Evolutionary conservation across 805 yeast genomes (phyloP).

Genomic region (Ogataea ramenticola): DNA sequence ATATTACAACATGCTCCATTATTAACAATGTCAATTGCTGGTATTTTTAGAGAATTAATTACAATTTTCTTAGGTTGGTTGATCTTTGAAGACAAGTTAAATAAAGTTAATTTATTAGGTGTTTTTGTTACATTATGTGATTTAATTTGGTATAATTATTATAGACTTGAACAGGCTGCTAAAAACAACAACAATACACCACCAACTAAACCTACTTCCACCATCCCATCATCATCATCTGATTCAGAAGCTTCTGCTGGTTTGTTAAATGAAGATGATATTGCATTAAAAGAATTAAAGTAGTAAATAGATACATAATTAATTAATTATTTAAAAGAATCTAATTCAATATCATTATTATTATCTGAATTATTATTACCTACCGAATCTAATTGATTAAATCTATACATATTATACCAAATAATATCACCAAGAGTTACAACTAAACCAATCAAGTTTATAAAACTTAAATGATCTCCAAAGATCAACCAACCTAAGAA

Average conservation of each 20-base stretch:
- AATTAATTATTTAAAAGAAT: not conserved
- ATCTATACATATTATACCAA: slow-evolving; percentile 74
- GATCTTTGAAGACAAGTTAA: slow-evolving; percentile 65
- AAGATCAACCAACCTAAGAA: slow-evolving; percentile 59
- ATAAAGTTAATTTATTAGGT: slow-evolving; percentile 61
- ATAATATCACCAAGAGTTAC: slow-evolving; percentile 72
- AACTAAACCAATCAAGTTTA: slow-evolving; percentile 68
- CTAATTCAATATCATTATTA: not conserved
- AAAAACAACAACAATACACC: slow-evolving; percentile 4
- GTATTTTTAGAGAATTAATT: slow-evolving; percentile 83
- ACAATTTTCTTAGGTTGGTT: slow-evolving; percentile 63
- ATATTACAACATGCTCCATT: slow-evolving; percentile 74
- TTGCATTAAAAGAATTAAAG: not conserved
- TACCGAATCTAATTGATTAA: slow-evolving; percentile 15
- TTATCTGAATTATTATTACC: not conserved
- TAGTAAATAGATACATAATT: not conserved
- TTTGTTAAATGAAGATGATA: not conserved
- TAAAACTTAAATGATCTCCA: slow-evolving; percentile 59
- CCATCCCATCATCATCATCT: not conserved
- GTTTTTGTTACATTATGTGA: slow-evolving; percentile 62
- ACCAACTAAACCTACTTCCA: not conserved
- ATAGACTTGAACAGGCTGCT: slow-evolving; percentile 31
- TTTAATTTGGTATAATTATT: slow-evolving; percentile 71
- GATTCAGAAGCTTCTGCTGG: not conserved
- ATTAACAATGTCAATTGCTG: slow-evolving; percentile 77